Conservation (phyloP, 192 early-diverging fungal genomes). For the Gonapodya prolifera region DNA sequence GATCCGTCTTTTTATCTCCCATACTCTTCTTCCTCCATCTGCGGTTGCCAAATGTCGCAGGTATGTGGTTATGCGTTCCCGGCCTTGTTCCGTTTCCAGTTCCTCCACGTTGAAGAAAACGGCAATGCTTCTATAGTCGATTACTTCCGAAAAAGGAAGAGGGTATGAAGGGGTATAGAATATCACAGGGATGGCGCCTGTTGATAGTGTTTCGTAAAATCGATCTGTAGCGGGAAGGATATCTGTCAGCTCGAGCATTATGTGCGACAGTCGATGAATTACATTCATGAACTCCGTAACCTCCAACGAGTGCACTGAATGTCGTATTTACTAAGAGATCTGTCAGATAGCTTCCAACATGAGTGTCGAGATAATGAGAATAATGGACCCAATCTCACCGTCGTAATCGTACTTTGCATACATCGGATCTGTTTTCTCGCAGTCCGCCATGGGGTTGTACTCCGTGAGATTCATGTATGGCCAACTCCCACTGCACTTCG, state of each 20-base stretch:
- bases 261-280: too few species aligned
- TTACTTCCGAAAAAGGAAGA: background rate
- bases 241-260: too few species aligned
- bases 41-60: background rate
- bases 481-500: background rate
- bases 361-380: background rate
- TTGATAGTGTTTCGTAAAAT: background rate
- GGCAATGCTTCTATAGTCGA: background rate
- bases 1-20: background rate
- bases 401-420: background rate
- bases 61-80: background rate
- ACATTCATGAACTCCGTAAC: background rate
- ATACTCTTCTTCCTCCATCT: background rate
- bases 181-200: background rate
- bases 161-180: background rate
- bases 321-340: background rate
- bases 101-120: background rate
- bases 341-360: background rate
- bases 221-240: too few species aligned
- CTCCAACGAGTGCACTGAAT: background rate
- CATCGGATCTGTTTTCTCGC: background rate
- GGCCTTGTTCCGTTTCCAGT: background rate
- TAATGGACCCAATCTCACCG: background rate
- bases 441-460: background rate
- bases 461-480: background rate